Base-by-base conservation (phyloP, 78 protist genomes). In the Creolimax fragrantissima region DNA sequence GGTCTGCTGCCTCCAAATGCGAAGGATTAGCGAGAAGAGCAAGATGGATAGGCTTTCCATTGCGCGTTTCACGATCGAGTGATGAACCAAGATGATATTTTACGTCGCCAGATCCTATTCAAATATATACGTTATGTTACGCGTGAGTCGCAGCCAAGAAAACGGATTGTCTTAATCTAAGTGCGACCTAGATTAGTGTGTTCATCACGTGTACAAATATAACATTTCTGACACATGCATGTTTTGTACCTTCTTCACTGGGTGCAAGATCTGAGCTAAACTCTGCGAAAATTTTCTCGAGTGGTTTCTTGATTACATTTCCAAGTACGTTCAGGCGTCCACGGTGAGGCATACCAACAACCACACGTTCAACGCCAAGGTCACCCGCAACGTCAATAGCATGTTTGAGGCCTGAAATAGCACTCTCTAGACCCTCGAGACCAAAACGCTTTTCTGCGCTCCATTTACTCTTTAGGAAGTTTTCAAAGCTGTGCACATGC, bases 271-370 rank as follows among this genome's bases (percentile, higher is more conserved):
- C 94, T 43, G 94, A 95, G 41, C 91, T 89, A 94, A 98, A 98
- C 92, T 98, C 99, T 42, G 89, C n/a, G 85, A 98, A 96, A 88
- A 98, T 97, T 42, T 17, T 24, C 47, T 90, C 92, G 7, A 36
- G 37, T 6, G 98, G 99, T 96, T 97, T 97, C 58, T 95, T 93
- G 84, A 96, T 93, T 42, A 97, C 96, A 95, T 96, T 97, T 92
- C 94, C 95, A 45, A 97, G 94, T 24, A 97, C 96, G 92, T 96
- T 96, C 88, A 96, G 94, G 42, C 99, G 95, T 37, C 94, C 99
- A 37, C 99, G 95, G 93, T 98, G 99, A 43, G 99, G 96, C 99
- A 98, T 98, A 88, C 99, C 99, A 37, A 97, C 11, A 67, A 96
- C 97, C n/a, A 96, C 91, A 2, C 32, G 35, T 85, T 94, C 93